These are phyloP conservation scores for Phalaenopsis hybrid DNA, from an alignment of 116 monocot species.

Conservation along the genomic window DNA sequence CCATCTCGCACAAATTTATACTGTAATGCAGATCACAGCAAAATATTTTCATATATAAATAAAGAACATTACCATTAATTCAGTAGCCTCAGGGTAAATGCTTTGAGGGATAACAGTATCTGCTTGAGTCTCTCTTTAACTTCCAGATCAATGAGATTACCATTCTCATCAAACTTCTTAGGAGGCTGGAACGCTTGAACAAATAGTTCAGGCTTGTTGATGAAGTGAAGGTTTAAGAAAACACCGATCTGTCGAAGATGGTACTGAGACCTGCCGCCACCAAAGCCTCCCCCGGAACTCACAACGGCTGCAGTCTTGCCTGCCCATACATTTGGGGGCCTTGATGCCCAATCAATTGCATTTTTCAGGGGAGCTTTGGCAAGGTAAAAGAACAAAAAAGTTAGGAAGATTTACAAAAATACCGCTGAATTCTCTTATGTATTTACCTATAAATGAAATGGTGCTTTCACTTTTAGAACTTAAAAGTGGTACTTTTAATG, in stretches of 20 bases:
- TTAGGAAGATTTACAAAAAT: too few relatives aligned
- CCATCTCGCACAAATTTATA: too few relatives aligned
- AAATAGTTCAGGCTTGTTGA: conserved; percentile 67
- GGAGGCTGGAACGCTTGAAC: conserved; percentile 34
- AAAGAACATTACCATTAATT: neutral
- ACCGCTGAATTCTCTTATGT: too few relatives aligned
- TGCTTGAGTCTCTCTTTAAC: conserved; percentile 37
- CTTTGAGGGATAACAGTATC: conserved; percentile 50
- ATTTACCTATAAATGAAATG: too few relatives aligned
- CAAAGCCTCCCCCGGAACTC: conserved; percentile 50
- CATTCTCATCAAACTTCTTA: conserved; percentile 46
- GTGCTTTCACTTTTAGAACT: too few relatives aligned
- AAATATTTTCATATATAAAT: too few relatives aligned
- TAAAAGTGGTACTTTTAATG: too few relatives aligned
- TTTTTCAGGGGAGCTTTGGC: conserved; percentile 57
- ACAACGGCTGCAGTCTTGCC: conserved; percentile 56
- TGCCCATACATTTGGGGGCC: conserved; percentile 55
- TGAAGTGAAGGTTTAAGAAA: conserved; percentile 71
- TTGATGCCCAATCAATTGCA: conserved; percentile 66
- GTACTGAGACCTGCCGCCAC: conserved; percentile 45
- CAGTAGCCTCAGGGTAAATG: conserved; percentile 37
- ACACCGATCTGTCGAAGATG: conserved; percentile 70
- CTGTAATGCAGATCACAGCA: too few relatives aligned
- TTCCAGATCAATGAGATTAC: conserved; percentile 50
- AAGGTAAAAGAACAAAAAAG: neutral